Evolutionary conservation across 1,284 basidiomycete species (phyloP).

Genomic region (Retiboletus flavoniger): DNA sequence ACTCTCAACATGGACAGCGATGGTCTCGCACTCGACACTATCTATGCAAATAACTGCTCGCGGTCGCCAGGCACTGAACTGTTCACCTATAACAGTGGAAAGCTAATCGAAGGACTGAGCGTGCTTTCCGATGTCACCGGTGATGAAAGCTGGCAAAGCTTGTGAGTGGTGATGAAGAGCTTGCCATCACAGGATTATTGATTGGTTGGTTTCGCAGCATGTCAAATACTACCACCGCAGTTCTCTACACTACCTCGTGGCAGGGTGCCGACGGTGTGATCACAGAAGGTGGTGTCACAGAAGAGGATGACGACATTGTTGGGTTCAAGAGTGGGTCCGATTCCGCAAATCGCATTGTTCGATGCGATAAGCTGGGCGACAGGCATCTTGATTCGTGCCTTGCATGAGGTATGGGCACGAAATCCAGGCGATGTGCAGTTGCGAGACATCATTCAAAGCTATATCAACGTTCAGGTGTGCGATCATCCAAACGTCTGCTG

Average conservation of each 20-base stretch:
- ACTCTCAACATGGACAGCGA: constrained; percentile 43
- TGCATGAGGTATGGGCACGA: constrained; percentile 44
- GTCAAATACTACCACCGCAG: constrained; percentile 38
- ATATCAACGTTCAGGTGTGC: constrained; percentile 49
- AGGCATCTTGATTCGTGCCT: constrained; percentile 48
- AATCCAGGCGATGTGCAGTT: constrained; percentile 38
- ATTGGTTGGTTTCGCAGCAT: constrained; percentile 31
- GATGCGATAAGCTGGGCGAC: not conserved
- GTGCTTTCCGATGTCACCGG: constrained; percentile 44
- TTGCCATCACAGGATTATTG: not conserved
- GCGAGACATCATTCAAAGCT: constrained; percentile 43
- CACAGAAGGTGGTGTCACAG: constrained; percentile 45
- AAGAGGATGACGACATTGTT: constrained; percentile 43
- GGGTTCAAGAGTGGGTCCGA: constrained; percentile 48
- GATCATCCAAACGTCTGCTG: not conserved
- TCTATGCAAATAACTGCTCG: constrained; percentile 45
- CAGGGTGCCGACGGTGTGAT: constrained; percentile 48
- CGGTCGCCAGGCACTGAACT: constrained; percentile 43
- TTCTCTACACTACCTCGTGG: constrained; percentile 45
- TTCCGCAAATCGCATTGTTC: not conserved
- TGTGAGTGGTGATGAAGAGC: constrained; percentile 30
- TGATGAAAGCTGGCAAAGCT: constrained; percentile 39
- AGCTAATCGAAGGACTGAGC: constrained; percentile 49
- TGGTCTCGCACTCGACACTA: constrained; percentile 46
- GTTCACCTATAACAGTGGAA: constrained; percentile 55